Conservation (phyloP, 768 basidiomycete genomes). For the Psilocybe cyanescens region DNA sequence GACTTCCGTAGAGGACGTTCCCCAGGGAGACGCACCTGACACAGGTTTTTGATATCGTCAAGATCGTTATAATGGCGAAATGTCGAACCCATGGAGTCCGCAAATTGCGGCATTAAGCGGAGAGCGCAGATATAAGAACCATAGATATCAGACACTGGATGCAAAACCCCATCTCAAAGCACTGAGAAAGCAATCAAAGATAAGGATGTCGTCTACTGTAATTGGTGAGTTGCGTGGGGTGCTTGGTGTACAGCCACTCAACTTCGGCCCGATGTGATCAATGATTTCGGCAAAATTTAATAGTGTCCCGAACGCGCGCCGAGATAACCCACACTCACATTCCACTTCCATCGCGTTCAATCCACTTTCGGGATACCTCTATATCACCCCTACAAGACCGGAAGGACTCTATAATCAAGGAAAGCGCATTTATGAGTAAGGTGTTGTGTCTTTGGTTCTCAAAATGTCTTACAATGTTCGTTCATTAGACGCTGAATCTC, state of each 20-base stretch:
- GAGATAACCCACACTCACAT: background rate
- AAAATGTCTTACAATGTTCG: conserved; percentile 4
- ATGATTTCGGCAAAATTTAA: conserved; percentile 24
- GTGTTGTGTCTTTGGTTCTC: background rate
- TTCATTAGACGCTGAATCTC: conserved; percentile 65
- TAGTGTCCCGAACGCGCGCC: background rate
- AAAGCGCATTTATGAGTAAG: conserved; percentile 24
- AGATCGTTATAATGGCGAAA: background rate
- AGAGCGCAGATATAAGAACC: background rate
- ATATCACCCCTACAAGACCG: background rate
- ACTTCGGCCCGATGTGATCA: background rate
- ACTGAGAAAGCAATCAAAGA: background rate
- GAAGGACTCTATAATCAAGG: background rate
- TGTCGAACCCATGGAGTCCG: background rate
- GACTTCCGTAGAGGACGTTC: background rate
- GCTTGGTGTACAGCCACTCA: conserved; percentile 18
- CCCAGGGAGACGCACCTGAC: background rate
- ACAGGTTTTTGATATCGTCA: background rate
- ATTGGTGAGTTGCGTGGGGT: conserved; percentile 4
- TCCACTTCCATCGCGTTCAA: background rate
- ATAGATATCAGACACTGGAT: background rate
- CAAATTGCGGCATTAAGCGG: background rate
- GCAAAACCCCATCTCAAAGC: background rate
- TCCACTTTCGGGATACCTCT: background rate
- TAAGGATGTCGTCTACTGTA: conserved; percentile 2